Base-by-base conservation (phyloP, 139 green algal genomes). In the Picochlorum sp. region DNA sequence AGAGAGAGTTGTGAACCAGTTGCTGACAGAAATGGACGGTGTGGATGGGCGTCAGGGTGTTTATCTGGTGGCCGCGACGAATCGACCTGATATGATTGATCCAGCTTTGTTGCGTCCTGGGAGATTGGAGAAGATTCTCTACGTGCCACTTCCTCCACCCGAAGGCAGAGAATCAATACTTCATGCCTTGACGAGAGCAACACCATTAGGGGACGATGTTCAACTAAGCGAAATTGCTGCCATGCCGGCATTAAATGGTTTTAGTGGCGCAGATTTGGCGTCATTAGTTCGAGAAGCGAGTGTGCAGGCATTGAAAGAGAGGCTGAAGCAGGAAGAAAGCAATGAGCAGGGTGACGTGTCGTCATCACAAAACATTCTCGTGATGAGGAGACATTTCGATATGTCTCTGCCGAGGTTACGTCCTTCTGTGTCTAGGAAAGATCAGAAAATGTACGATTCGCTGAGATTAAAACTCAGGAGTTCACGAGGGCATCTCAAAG, bases 51-150 rank as follows among this genome's bases (percentile, higher is more conserved):
- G 85, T 3, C 61, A 78, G 57, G 79, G 83, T n/a, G 83, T 92
- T 34, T 91, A 83, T 64, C 21, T 95, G 2, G 64, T 95, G 10
- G 87, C 84, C 1, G 91, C 92, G 23, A 97, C 92, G 57, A 97
- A 97, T 82, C 78, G 92, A 1, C 94, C 93, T 9, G 94, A 99
- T 81, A 97, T 98, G 79, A 97, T 99, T 57, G 94, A 99, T 71
- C 85, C 92, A 11, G 94, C 94, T 4, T 82, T 99, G 47, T 84
- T 98, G 55, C 83, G 94, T 28, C 82, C 81, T 3, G 85, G 79
- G 2, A 66, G 87, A 0, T 71, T 94, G n/a, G 87, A 92, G 71
- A 91, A 92, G 70, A 76, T 93, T 13, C 81, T 99, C 44, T 97
- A 96, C 70, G 85, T 98, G 45, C 92, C 94, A 34, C 81, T 99